Evolutionary conservation across 1,139 yeast species (phyloP), one percentile per base, ranked within the genome.

Genomic region (Yamadazyma triangularis): DNA sequence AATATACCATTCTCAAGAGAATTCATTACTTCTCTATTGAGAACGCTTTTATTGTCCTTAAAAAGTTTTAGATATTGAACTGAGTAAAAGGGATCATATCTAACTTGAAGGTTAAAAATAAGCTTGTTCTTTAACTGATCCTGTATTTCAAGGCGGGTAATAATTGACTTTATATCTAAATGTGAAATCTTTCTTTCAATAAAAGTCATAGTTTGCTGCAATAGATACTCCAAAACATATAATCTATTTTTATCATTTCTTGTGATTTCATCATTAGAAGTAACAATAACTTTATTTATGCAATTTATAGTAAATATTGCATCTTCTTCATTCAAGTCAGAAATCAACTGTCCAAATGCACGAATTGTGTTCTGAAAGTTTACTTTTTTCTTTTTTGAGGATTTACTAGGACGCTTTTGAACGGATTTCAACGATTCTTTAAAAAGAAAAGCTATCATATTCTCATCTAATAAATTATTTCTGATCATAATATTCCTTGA

Each of bases 291-390:
- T 8, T 11, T 6, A 22, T 20, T 24, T 9, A 38, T 13, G 8
- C 10, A 12, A 13, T 28, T 29, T 8, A 40, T 12, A 4, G 32
- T 28, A 2, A 13, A 4, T 10, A 21, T 8, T 2, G 46, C 32
- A 15, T 47, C 40, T 1, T 37, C 33, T 1, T 51, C 34, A 3
- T 44, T 39, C 8, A 57, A 33, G n/a, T 48, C 36, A 2, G 68
- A 55, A 6, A 62, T 26, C n/a, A 56, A 39, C 35, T 61, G 66
- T 1, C 55, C 60, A 14, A 59, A 30, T 4, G 60, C 48, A 24
- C 64, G 39, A 5, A 63, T 32, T 2, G 51, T 35, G 31, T 52
- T 51, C 38, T 54, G 62, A 30, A 58, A 54, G 18, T 40, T 41
- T 3, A 47, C 49, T 10, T 26, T 22, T 23, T 39, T 50, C 26